Evolutionary conservation across 352 stramenopile genomes (phyloP), one percentile per base, ranked within the genome.

Genomic region (Globisporangium cystogenes): DNA sequence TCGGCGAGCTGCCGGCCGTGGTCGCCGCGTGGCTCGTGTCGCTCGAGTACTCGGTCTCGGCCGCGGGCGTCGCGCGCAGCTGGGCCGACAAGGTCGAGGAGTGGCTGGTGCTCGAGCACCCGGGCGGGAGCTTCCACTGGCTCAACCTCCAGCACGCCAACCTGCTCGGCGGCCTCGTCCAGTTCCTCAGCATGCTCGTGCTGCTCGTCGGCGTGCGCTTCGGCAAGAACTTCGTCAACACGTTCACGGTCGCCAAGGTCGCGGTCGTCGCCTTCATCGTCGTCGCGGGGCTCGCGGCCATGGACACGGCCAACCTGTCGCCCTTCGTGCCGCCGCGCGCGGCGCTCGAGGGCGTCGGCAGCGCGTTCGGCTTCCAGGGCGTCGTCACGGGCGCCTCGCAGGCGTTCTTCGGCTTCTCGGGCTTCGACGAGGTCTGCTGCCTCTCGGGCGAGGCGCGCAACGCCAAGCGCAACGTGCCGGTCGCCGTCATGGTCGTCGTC

Each of bases 341-440:
- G 0, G 44, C 57, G n/a, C 52, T 62, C 4, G 40, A 61, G 26
- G 41, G 59, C 26, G 68, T 60, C 62, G 51, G n/a, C n/a, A n/a
- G n/a, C n/a, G 46, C 65, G 2, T 82, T 78, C 50, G 83, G 83
- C 20, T 59, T 65, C 14, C 66, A 78, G 37, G 83, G 83, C 5
- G 74, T 97, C 50, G 69, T 97, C 41, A 76, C 76, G 11, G 90
- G 89, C 12, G 74, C 84, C 8, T 87, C 88, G 18, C 83, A 89
- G 39, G 89, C 85, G 4, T 97, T 97, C 62, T 98, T 98, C 68
- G 91, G 91, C 36, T 97, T 95, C 57, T 64, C 98, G n/a, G 94
- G 94, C 23, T 98, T 97, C 62, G 94, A 98, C 67, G 91, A 97
- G 57, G 74, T 98, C 23, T 96, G 86, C 59, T 97, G 88, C 56